Conservation (phyloP, 805 yeast genomes). For the Candida incommunis region DNA sequence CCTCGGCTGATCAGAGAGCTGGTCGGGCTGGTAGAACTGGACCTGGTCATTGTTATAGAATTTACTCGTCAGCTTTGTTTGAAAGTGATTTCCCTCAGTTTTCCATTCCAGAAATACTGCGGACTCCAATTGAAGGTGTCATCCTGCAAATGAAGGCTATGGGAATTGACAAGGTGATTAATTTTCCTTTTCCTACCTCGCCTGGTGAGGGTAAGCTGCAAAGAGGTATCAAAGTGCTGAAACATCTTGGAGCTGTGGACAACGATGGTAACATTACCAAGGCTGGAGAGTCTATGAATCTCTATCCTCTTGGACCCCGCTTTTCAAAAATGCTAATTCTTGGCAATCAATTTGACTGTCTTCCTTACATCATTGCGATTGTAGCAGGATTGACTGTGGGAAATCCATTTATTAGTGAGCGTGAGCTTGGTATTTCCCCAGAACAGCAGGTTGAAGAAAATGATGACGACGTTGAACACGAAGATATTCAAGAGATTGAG, state of each 20-base stretch:
- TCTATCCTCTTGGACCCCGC: constrained; percentile 87
- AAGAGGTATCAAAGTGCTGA: constrained; percentile 54
- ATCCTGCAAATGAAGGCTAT: constrained; percentile 90
- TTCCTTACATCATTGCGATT: constrained; percentile 79
- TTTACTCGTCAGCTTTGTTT: constrained; percentile 85
- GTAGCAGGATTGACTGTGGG: constrained; percentile 91
- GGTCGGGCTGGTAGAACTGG: constrained; percentile 99
- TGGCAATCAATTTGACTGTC: constrained; percentile 74
- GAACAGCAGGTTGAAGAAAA: constrained; percentile 8
- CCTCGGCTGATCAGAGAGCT: constrained; percentile 87
- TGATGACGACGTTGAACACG: constrained; percentile 10
- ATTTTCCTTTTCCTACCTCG: constrained; percentile 94
- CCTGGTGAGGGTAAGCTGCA: constrained; percentile 50
- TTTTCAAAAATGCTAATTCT: constrained; percentile 80
- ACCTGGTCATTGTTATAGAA: constrained; percentile 91
- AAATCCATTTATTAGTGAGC: constrained; percentile 69
- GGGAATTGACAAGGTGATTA: constrained; percentile 83
- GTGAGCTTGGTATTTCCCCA: constrained; percentile 45
- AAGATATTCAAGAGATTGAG: constrained; percentile 20
- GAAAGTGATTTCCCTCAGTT: constrained; percentile 77
- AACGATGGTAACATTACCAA: constrained; percentile 47
- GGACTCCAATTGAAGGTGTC: constrained; percentile 97
- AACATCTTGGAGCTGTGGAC: constrained; percentile 66
- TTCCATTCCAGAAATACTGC: constrained; percentile 73
- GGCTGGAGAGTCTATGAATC: constrained; percentile 73